Conservation (phyloP, 176 grass and related monocot species). For the Eleusine coracana region DNA sequence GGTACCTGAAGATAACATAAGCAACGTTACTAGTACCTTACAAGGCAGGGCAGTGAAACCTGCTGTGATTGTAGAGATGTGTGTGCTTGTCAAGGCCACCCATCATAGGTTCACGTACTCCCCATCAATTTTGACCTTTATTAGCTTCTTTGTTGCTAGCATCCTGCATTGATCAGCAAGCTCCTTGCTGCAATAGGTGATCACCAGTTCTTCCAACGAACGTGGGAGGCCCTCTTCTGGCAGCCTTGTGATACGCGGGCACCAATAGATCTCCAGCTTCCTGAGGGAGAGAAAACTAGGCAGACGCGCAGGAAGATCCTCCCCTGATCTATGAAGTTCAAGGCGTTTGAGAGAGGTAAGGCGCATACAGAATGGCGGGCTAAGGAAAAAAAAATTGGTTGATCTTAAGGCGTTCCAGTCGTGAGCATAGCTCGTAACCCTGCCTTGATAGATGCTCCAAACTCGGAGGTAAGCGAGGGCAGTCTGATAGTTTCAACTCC, state of each 20-base stretch:
- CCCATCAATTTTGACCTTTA: background rate
- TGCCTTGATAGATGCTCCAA: too few relatives aligned
- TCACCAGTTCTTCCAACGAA: slow-evolving; percentile 27
- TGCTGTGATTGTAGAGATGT: too few relatives aligned
- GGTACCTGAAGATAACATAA: background rate
- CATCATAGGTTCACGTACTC: too few relatives aligned
- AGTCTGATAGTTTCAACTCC: fast-evolving
- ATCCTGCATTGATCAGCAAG: background rate
- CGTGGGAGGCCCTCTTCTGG: slow-evolving; percentile 3
- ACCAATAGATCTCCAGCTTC: background rate
- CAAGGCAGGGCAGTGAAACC: background rate
- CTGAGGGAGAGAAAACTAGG: slow-evolving; percentile 29
- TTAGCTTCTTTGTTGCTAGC: slow-evolving; percentile 16
- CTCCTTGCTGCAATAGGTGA: fast-evolving
- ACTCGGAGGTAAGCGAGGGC: too few relatives aligned
- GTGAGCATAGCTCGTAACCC: too few relatives aligned
- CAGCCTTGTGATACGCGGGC: background rate
- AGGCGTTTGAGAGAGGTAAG: too few relatives aligned
- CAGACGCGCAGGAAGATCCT: slow-evolving; percentile 20
- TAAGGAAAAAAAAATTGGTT: too few relatives aligned
- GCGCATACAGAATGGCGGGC: too few relatives aligned
- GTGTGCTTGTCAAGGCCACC: too few relatives aligned
- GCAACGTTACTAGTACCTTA: too few relatives aligned
- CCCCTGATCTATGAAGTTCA: too few relatives aligned
- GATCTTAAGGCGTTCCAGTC: too few relatives aligned